Base-by-base conservation (phyloP, 352 stramenopile species). In the Globisporangium echinulatum region DNA sequence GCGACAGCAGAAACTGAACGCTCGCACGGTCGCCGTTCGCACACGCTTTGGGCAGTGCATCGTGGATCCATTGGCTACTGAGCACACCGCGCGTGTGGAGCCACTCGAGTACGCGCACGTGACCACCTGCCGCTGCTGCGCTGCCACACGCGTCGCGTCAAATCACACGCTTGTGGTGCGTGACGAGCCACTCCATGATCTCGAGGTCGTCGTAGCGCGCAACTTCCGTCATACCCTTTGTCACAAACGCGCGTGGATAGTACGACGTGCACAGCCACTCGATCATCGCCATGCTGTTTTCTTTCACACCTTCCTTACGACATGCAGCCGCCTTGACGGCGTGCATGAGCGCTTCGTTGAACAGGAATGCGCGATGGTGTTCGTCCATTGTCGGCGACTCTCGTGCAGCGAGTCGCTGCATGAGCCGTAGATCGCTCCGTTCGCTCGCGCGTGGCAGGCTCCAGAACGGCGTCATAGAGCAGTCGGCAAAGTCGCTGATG, bases 401-500 rank as follows among this genome's bases (percentile, higher is more conserved):
- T 15, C 46, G 44, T n/a, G 36, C 46, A 7, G 44, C 44, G n/a
- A 60, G 33, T 15, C 55, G 36, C n/a, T 54, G 44, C 36, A 51
- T 51, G n/a, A 60, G 37, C 9, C 36, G 55, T 38, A 54, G 15
- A 14, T 53, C 19, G 17, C 17, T 19, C 9, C 46, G n/a, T 37
- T 39, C 17, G 17, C 17, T 19, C 17, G 17, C 17, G 17, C 17
- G 17, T 19, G 17, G 17, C 17, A 19, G 17, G 36, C 46, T 54
- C 46, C 37, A 47, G 46, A 42, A 42, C 17, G 44, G 46, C 46
- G 11, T 37, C 15, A 7, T 10, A 4, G 55, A 15, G 46, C 14
- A 54, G 55, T 60, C 46, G n/a, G 10, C n/a, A 38, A 60, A 54
- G 55, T 60, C 55, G n/a, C 55, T 60, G 55, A 60, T 60, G 55